These are phyloP conservation scores for Puccinia hordei DNA, from an alignment of 1,284 basidiomycete genomes.

Conservation along the genomic window DNA sequence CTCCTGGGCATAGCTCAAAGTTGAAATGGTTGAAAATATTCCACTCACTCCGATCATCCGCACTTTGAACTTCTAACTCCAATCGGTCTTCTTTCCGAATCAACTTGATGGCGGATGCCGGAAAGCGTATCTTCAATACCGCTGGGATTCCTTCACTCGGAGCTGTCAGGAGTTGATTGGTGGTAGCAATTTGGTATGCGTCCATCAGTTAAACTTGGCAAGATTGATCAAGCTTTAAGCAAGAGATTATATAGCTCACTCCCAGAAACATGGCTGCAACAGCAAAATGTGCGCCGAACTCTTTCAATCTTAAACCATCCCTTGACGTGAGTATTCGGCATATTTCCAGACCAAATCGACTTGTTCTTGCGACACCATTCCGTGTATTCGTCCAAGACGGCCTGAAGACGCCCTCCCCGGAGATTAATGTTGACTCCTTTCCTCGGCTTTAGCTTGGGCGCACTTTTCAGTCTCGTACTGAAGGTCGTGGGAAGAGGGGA, in stretches of 20 bases:
- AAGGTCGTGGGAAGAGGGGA: slow-evolving; percentile 1
- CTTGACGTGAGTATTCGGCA: slow-evolving; percentile 20
- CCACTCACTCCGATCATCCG: slow-evolving; percentile 47
- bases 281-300: slow-evolving; percentile 49
- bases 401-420: slow-evolving; percentile 38
- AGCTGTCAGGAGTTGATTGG: background rate
- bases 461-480: slow-evolving; percentile 37
- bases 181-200: background rate
- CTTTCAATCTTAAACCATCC: slow-evolving; percentile 46
- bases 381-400: slow-evolving; percentile 44
- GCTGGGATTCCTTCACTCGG: background rate
- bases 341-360: slow-evolving; percentile 39
- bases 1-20: slow-evolving; percentile 40
- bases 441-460: slow-evolving; percentile 47
- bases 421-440: slow-evolving; percentile 47
- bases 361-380: slow-evolving; percentile 50
- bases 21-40: slow-evolving; percentile 42
- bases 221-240: background rate
- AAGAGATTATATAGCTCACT: background rate
- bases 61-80: slow-evolving; percentile 31
- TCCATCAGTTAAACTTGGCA: background rate
- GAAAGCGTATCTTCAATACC: slow-evolving; percentile 46
- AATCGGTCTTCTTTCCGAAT: slow-evolving; percentile 43
- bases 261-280: slow-evolving; percentile 16
- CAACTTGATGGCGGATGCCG: slow-evolving; percentile 44